Evolutionary conservation across 768 basidiomycete species (phyloP), one percentile per base, ranked within the genome.

Genomic region (Boletus rubescentipes): DNA sequence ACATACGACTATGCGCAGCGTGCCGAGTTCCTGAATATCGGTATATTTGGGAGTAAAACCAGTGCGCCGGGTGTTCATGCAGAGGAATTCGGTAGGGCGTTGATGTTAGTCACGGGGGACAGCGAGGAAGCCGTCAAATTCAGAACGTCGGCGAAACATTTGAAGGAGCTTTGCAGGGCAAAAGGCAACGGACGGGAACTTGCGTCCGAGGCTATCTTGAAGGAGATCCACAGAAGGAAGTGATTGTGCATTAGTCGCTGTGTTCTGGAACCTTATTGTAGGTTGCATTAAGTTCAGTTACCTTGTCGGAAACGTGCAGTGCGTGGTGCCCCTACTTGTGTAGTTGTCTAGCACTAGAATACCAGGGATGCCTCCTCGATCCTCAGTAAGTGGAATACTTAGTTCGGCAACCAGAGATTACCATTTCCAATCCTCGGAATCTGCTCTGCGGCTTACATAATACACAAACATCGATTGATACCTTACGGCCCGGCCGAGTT

Each of bases 1-100:
- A 58, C 49, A 6, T 58, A 38, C 36, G 45, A 58, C 23, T 47
- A 46, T 12, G 34, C 40, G 8, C 20, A 16, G 20, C 49, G 49
- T 21, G 40, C 23, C 0, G 49, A 58, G 12, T 37, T n/a, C 26
- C 21, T 44, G 36, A 47, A 43, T 26, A 39, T 47, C 8, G 45
- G 40, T 29, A 10, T 58, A 16, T 58, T 37, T 14, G 46, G 37
- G n/a, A 57, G 7, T 10, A 30, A 47, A 47, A 20, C 12, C 1
- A 35, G 14, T 29, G 42, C 50, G 12, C 50, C 49, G 9, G 37
- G 16, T 12, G 45, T 47, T 32, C 18, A 20, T 4, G 46, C 32
- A 21, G 40, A 46, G 9, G 48, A 47, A 18, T 39, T 46, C 7
- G 49, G 47, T 3, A 30, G 18, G n/a, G 54, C 44, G 9, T 21